phyloP scores from a whole-genome alignment of 225 moss, liverwort and hornwort species.

The Physcomitrellopsis africana region DNA sequence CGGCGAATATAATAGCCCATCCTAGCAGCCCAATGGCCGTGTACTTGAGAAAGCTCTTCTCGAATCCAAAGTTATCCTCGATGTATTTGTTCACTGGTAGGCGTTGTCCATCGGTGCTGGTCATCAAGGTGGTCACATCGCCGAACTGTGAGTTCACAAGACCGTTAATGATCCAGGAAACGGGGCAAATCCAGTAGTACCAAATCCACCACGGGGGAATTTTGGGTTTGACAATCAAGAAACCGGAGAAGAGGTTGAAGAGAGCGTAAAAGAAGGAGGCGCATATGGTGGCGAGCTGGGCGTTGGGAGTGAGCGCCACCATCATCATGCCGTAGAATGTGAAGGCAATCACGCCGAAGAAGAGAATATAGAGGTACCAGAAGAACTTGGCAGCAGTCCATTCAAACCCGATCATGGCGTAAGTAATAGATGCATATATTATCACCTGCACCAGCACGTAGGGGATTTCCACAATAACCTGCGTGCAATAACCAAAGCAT shows the following conservation, averaged over 20 bases:
- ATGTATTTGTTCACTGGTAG: conserved; percentile 22
- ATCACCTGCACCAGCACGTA: conserved; percentile 44
- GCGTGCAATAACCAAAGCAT: neutral
- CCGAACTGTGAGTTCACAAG: conserved; percentile 57
- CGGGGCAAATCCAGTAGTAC: conserved; percentile 69
- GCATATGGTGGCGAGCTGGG: conserved; percentile 41
- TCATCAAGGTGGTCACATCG: neutral
- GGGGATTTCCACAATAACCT: conserved; percentile 52
- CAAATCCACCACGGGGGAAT: conserved; percentile 69
- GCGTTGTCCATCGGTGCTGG: rapidly evolving
- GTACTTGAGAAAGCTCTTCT: conserved; percentile 49
- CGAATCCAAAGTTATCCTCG: conserved; percentile 26
- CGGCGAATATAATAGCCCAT: conserved; percentile 44
- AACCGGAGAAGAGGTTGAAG: conserved; percentile 68
- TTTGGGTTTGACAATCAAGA: conserved; percentile 53
- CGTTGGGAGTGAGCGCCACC: conserved; percentile 64
- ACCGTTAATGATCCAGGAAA: conserved; percentile 56
- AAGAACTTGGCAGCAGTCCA: conserved; percentile 58
- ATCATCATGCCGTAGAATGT: conserved; percentile 72
- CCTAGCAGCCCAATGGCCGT: conserved; percentile 26
- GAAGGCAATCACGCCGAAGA: conserved; percentile 48
- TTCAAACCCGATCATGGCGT: conserved; percentile 58
- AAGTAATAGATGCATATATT: conserved; percentile 32
- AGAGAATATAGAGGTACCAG: conserved; percentile 51
- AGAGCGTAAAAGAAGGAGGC: conserved; percentile 56